Conservation (phyloP, 257 asterid species). For the Solanum chiquidenum region DNA sequence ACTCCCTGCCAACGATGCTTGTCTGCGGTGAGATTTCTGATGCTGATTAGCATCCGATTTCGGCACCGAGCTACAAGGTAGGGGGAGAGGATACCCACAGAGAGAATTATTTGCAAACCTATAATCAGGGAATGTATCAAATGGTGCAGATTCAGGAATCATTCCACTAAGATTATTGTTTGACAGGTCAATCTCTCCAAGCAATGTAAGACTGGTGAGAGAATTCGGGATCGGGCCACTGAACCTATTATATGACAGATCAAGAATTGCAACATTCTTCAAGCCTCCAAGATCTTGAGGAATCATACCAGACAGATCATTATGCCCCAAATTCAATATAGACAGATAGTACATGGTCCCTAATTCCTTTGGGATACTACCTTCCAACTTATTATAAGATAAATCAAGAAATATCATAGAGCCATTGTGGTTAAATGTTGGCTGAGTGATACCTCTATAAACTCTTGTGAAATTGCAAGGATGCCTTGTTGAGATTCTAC, state of each 20-base stretch:
- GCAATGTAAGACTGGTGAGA: conserved; percentile 48
- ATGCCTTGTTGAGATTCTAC: conserved; percentile 53
- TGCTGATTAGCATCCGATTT: conserved; percentile 18
- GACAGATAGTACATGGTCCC: conserved; percentile 65
- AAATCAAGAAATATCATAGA: conserved; percentile 90
- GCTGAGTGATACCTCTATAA: conserved; percentile 58
- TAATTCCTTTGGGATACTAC: conserved; percentile 79
- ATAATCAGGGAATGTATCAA: conserved; percentile 63
- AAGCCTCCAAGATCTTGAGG: conserved; percentile 68
- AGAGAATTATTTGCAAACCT: conserved; percentile 65
- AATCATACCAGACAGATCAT: conserved; percentile 64
- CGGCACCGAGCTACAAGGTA: conserved; percentile 26
- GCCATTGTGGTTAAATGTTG: conserved; percentile 81
- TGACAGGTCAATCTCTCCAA: conserved; percentile 69
- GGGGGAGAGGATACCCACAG: conserved; percentile 73
- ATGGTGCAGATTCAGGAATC: conserved; percentile 76
- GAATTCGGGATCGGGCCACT: conserved; percentile 66
- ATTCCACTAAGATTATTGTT: conserved; percentile 65
- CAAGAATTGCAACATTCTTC: conserved; percentile 75
- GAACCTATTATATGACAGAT: conserved; percentile 61
- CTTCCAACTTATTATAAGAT: conserved; percentile 61
- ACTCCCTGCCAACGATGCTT: conserved; percentile 79
- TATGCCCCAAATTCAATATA: conserved; percentile 71
- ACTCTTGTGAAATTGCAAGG: conserved; percentile 77
- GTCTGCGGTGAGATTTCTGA: conserved; percentile 43